Base-by-base conservation (phyloP, 2,329 filamentous ascomycete genomes). In the Emergomyces pasteurianus region DNA sequence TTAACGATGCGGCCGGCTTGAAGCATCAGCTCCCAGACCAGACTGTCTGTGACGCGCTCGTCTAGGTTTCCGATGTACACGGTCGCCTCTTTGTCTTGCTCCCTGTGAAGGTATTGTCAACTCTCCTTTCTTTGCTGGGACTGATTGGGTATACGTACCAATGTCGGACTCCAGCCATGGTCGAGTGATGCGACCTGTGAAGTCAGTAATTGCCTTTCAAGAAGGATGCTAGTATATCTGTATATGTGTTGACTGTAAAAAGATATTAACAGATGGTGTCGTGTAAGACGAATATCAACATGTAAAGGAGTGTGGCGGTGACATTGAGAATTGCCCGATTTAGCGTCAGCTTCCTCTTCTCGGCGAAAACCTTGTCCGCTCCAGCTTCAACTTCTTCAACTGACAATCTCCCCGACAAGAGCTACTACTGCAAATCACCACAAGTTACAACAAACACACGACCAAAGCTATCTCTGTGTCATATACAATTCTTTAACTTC, bases 41-140 rank as follows among this genome's bases (percentile, higher is more conserved):
- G 83, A 68, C 88, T 86, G 72, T 96, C 90, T 54, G 87, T 88
- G 66, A 94, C 89, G 74, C 94, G 90, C 80, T 99, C 94, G 79
- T 99, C 94, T 70, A 99, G 90, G 75, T 97, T 97, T 72, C 94
- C 94, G 68, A 97, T 90, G 76, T 99, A 99, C 74, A 97, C 89
- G 49, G 94, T 97, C 68, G 91, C 91, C 77, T 97, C 92, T 76
- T 96, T 96, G 77, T 97, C 92, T 80, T 97, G 92, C 74, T 96
- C 90, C 89, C 88, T 92, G 66, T 21, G n/a, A 59, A 58, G 66
- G 47, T 56, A 34, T 63, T 64, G 54, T 68, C 64, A 71, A 68
- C 65, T 43, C 63, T 16, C 52, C 16, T 28, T 2, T 69, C n/a
- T 8, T 4, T n/a, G 28, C 21, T 38, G 26, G 12, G 23, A n/a